These are phyloP conservation scores for Solanum hybrid DNA, from an alignment of 305 asterid species.

Conservation along the genomic window DNA sequence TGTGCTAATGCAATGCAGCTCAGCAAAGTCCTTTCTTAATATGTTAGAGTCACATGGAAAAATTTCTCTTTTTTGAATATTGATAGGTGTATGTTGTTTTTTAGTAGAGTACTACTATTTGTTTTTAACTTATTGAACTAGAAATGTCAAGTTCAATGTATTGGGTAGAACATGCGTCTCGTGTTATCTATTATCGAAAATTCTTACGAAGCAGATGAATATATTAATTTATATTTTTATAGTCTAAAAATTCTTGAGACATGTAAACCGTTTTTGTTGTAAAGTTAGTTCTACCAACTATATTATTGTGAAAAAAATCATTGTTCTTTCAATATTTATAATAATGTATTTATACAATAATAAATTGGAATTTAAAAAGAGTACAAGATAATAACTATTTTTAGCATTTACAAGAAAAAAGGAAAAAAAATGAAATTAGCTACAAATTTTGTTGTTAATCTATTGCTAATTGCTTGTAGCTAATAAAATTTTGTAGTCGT, in stretches of 20 bases:
- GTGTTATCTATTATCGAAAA: neutral
- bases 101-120: neutral
- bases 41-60: neutral
- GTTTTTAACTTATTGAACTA: neutral
- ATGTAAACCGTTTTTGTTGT: no score
- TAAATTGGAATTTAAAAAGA: neutral
- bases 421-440: neutral
- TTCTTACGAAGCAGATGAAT: neutral
- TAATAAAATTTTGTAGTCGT: neutral
- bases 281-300: neutral
- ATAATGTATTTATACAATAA: neutral
- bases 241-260: no score
- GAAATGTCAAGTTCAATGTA: neutral
- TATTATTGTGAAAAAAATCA: neutral
- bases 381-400: neutral
- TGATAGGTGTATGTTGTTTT: neutral
- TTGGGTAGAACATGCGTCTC: neutral
- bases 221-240: neutral
- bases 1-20: neutral
- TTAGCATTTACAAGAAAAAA: neutral
- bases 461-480: neutral
- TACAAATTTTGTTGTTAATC: neutral
- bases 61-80: neutral
- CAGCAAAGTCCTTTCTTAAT: neutral
- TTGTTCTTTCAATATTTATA: neutral